phyloP scores from a whole-genome alignment of 2,329 filamentous ascomycete genomes.

The Colletotrichum cuscutae region DNA sequence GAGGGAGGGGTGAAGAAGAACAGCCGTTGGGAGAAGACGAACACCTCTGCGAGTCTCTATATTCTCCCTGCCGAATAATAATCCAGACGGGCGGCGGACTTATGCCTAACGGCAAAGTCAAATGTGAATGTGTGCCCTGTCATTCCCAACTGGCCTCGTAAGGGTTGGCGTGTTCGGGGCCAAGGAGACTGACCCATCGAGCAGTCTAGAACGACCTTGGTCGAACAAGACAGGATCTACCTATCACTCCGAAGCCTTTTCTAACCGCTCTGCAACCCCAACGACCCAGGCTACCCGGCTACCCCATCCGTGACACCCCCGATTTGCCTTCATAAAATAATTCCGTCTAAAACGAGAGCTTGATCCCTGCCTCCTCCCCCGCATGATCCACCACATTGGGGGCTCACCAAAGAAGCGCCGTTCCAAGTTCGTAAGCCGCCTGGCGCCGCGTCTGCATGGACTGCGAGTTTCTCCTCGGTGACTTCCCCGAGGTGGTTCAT shows the following conservation, averaged over 20 bases:
- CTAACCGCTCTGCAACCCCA: not conserved
- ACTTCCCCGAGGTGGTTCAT: not conserved
- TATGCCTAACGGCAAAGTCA: not conserved
- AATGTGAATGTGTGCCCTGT: not conserved
- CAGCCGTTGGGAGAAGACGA: not conserved
- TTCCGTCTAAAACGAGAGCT: not conserved
- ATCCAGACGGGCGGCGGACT: not conserved
- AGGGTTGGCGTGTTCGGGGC: not conserved
- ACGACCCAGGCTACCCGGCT: not conserved
- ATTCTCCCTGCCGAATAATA: not conserved
- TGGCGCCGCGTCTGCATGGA: not conserved
- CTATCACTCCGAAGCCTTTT: not conserved
- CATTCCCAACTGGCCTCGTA: not conserved
- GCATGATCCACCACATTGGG: conserved; percentile 12
- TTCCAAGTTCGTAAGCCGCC: not conserved
- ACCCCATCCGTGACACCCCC: not conserved
- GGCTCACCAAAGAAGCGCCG: not conserved
- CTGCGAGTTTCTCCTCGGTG: not conserved
- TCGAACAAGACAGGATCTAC: not conserved
- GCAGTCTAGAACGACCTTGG: not conserved
- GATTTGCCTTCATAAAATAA: not conserved
- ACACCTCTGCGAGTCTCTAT: not conserved
- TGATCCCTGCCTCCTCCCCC: conserved; percentile 8
- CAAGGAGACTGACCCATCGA: not conserved
- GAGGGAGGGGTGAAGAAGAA: not conserved